Conservation (phyloP, 1,284 basidiomycete species). For the Rhizoctonia solani region DNA sequence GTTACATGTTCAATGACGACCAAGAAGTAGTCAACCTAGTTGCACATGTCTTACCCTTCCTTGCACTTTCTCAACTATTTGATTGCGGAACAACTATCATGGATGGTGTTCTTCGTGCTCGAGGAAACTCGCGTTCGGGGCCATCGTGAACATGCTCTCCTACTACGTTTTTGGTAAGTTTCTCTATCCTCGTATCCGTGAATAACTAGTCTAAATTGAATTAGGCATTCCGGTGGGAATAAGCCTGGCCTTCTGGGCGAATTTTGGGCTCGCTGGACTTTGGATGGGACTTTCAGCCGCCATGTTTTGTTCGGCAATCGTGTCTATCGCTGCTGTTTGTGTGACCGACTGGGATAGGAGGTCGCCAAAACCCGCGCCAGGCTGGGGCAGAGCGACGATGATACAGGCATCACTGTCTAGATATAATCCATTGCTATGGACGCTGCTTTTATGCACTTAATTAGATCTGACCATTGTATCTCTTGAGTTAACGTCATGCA, state of each 20-base stretch:
- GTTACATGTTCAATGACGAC: constrained; percentile 72
- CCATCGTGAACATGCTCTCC: constrained; percentile 36
- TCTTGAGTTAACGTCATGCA: too few species aligned
- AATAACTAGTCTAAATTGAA: neutral
- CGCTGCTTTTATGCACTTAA: too few species aligned
- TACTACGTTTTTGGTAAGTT: constrained; percentile 39
- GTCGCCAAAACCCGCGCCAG: constrained; percentile 30
- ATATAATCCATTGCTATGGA: too few species aligned
- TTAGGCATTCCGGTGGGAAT: constrained; percentile 38
- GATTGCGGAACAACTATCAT: constrained; percentile 34
- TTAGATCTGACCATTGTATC: too few species aligned
- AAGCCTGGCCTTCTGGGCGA: constrained; percentile 28
- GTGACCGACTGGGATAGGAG: constrained; percentile 38
- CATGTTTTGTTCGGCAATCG: constrained; percentile 21
- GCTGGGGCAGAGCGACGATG: constrained; percentile 18
- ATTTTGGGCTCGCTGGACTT: constrained; percentile 36
- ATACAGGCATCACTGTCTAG: too few species aligned
- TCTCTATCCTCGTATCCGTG: neutral
- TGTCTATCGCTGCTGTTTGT: constrained; percentile 24
- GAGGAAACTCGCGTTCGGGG: constrained; percentile 36
- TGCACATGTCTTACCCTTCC: constrained; percentile 71
- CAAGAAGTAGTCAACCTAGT: constrained; percentile 62
- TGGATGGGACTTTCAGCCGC: constrained; percentile 39
- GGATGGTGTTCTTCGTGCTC: constrained; percentile 32
- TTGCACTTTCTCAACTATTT: constrained; percentile 74